Base-by-base conservation (phyloP, 345 rosid genomes). In the Schrenkiella parvula region DNA sequence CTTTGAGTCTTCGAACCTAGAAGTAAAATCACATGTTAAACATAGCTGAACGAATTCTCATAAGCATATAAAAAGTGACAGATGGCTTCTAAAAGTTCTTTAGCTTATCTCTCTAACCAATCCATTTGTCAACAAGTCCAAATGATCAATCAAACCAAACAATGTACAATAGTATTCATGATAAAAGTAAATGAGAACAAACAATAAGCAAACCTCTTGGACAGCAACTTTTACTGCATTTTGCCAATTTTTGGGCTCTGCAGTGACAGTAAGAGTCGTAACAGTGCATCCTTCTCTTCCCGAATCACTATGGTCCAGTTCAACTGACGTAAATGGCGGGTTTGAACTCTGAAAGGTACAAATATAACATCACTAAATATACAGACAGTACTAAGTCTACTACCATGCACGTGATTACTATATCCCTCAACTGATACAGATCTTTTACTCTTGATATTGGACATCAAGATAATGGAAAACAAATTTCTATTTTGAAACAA, bases 271-370 rank as follows among this genome's bases (percentile, higher is more conserved):
- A 65, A 95, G 98, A 68, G 99, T 95, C 41, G 99, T 95, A 65
- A 95, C 99, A 22, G 98, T 95, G 88, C 99, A 95, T 55, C 96
- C 96, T 82, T 95, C 98, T 82, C 99, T 88, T 77, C 99, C 99
- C 8, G 99, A 95, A 76, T 95, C 99, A 79, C 99, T 92, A 80
- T 95, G 99, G 81, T 95, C 99, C 87, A 95, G 80, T 82, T 95
- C 99, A 73, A 95, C 89, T 37, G 98, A 95, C 10, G 99, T 92
- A 81, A 92, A 95, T 13, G 98, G 99, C 0, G 98, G 99, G 81
- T 95, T 90, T 62, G 99, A 95, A 86, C 97, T 95, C 99, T 91
- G 93, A 69, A 78, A 89, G 64, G 64, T 64, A 64, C 41, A 5
- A 60, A 48, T 35, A 46, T 44, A 53, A 47, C 12, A 73, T 78